Conservation (phyloP, 768 basidiomycete genomes). For the Boletus huronensis region DNA sequence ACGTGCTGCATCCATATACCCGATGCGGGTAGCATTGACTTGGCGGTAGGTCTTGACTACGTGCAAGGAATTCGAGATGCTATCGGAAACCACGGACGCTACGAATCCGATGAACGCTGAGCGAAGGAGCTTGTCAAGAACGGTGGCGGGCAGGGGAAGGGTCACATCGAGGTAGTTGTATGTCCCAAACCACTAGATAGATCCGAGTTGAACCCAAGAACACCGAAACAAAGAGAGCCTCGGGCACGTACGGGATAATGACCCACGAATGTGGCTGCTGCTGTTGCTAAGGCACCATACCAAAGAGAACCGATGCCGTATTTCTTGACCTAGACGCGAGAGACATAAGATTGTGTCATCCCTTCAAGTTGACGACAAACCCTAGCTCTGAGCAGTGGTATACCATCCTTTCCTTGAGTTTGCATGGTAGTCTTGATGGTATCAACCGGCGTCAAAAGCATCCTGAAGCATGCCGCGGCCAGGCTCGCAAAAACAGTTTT, state of each 20-base stretch:
- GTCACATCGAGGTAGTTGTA: constrained; percentile 75
- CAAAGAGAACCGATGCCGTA: constrained; percentile 79
- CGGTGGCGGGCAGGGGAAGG: constrained; percentile 54
- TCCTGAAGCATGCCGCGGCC: constrained; percentile 81
- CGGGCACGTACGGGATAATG: constrained; percentile 69
- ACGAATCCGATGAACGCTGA: constrained; percentile 90
- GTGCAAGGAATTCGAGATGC: constrained; percentile 80
- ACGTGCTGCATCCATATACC: constrained; percentile 74
- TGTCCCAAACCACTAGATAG: constrained; percentile 69
- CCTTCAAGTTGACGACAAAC: constrained; percentile 34
- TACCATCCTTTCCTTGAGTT: constrained; percentile 75
- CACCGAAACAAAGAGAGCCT: background rate
- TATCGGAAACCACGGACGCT: constrained; percentile 84
- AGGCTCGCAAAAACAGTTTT: constrained; percentile 80
- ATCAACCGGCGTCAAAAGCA: constrained; percentile 90
- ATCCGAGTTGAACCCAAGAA: constrained; percentile 1
- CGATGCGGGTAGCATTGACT: constrained; percentile 76
- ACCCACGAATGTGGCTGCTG: constrained; percentile 91
- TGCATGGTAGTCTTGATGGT: constrained; percentile 96
- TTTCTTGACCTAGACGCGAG: constrained; percentile 49
- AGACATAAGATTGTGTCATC: background rate
- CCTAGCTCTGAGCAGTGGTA: constrained; percentile 61
- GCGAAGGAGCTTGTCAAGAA: constrained; percentile 60
- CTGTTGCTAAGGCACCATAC: constrained; percentile 91
- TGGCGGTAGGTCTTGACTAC: constrained; percentile 97